phyloP scores from a whole-genome alignment of 2,329 filamentous ascomycete genomes.

The Apiospora aurea region DNA sequence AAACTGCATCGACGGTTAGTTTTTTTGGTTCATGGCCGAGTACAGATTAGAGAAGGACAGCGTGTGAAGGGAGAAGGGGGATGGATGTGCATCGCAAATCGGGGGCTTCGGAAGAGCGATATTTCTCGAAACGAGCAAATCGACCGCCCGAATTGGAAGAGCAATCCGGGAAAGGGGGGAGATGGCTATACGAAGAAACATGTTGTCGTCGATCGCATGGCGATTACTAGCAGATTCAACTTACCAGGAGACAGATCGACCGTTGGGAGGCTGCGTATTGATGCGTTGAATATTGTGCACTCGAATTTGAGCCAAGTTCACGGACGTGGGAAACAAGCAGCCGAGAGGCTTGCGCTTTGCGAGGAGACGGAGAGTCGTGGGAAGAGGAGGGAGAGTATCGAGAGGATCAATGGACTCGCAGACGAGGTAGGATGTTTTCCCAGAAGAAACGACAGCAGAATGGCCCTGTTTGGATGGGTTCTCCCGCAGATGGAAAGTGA shows the following conservation, averaged over 20 bases:
- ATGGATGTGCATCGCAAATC: slow-evolving; percentile 8
- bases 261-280: slow-evolving; percentile 43
- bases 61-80: background rate
- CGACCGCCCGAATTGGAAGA: background rate
- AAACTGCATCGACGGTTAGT: background rate
- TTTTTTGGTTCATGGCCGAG: background rate
- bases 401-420: slow-evolving; percentile 20
- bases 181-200: slow-evolving; percentile 27
- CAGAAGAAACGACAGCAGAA: slow-evolving; percentile 21
- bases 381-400: slow-evolving; percentile 1
- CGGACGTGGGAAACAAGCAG: slow-evolving; percentile 30
- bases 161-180: slow-evolving; percentile 12
- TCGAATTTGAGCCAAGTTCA: slow-evolving; percentile 36
- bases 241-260: slow-evolving; percentile 45
- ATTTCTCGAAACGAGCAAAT: slow-evolving; percentile 17
- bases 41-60: background rate
- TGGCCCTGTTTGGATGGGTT: slow-evolving; percentile 24
- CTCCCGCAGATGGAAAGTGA: slow-evolving; percentile 21
- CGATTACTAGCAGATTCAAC: slow-evolving; percentile 40
- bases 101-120: slow-evolving; percentile 20
- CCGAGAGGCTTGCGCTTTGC: slow-evolving; percentile 9
- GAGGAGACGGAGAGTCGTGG: background rate
- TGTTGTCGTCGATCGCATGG: slow-evolving; percentile 46
- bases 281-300: slow-evolving; percentile 37
- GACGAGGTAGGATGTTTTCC: background rate